Base-by-base conservation (phyloP, 75 land plant species). In the Sequoiadendron giganteum region DNA sequence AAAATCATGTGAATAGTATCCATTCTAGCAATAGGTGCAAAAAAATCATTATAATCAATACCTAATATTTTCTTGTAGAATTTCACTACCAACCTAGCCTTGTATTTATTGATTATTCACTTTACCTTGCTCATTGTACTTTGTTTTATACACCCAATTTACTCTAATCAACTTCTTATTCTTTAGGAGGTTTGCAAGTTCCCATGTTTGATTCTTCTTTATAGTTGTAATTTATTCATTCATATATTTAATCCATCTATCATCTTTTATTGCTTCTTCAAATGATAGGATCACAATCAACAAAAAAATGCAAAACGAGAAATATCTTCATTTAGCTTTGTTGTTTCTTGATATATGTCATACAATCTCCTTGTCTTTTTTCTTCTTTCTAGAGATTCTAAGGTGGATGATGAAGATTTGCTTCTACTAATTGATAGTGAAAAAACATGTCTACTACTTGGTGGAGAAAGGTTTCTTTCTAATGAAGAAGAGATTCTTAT, bases 61-160 rank as follows among this genome's bases (percentile, higher is more conserved):
- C 6, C 48, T 87, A 84, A 0, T 88, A 1, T n/a, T 72, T 84
- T 5, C 6, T 47, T 47, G 6, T 3, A 47, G 3, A n/a, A n/a
- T n/a, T n/a, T n/a, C n/a, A n/a, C 48, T 47, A 90, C 87, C 1
- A 90, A 72, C 25, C 75, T 19, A 1, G 89, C 84, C 85, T 89
- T 89, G 80, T 43, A n/a, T n/a, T n/a, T n/a, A n/a, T n/a, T n/a
- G n/a, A 43, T 36, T 88, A 77, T 40, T 56, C 14, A 76, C 39
- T 28, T 77, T 34, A 39, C 88, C 90, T 10, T 52, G 30, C 54
- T 89, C 42, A 10, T 83, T 89, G 6, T 58, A 65, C 43, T n/a
- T 91, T 91, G 61, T 42, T 40, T 89, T 87, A 56, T 61, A 91
- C 2, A 89, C 78, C 90, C 90, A 85, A 56, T 89, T 89, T 3